Evolutionary conservation across 2,329 filamentous ascomycete genomes (phyloP).

Genomic region (Penicillium frequentans): DNA sequence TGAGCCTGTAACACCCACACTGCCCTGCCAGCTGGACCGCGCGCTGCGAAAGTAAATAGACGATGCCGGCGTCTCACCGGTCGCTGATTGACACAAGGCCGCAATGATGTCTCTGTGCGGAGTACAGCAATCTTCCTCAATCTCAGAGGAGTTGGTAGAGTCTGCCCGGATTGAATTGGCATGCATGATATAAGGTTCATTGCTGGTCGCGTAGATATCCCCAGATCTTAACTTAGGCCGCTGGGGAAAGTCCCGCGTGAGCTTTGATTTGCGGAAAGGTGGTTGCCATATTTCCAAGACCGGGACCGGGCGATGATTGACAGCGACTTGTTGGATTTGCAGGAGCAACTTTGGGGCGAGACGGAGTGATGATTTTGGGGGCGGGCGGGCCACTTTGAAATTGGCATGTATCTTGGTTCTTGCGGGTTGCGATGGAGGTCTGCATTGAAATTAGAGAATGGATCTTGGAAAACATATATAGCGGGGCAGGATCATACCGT

Average conservation of each 20-base stretch:
- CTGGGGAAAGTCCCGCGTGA: constrained; percentile 18
- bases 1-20: constrained; percentile 1
- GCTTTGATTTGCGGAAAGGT: constrained; percentile 25
- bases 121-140: background rate
- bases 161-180: background rate
- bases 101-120: constrained; percentile 18
- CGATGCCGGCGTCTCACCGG: background rate
- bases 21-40: constrained; percentile 17
- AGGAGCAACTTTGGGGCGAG: constrained; percentile 30
- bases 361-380: constrained; percentile 30
- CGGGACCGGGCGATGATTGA: constrained; percentile 25
- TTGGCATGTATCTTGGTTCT: constrained; percentile 23
- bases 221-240: constrained; percentile 24
- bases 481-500: constrained; percentile 13
- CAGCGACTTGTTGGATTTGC: constrained; percentile 33
- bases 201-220: constrained; percentile 31
- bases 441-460: background rate
- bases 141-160: background rate
- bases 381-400: constrained; percentile 32
- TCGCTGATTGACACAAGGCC: constrained; percentile 15
- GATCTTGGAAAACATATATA: background rate
- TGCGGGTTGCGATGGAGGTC: constrained; percentile 3
- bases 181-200: constrained; percentile 24
- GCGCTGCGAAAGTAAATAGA: constrained; percentile 20
- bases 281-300: constrained; percentile 35